phyloP scores from a whole-genome alignment of 352 stramenopile species.

The Halophytophthora batemanensis region DNA sequence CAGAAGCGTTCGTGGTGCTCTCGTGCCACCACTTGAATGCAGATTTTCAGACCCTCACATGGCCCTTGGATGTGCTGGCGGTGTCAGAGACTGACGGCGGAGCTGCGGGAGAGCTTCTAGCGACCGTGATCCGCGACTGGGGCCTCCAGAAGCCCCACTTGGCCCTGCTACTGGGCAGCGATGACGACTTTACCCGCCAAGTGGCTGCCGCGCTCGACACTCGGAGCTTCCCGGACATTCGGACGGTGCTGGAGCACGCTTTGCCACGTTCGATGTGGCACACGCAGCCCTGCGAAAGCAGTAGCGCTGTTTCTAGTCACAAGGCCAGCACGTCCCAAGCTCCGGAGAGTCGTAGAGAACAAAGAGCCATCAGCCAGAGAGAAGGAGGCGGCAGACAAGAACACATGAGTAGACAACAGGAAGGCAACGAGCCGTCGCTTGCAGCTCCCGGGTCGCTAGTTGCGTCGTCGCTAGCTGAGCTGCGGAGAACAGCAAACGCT shows the following conservation, averaged over 20 bases:
- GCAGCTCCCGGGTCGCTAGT: neutral
- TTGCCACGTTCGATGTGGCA: neutral
- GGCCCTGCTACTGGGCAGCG: constrained; percentile 13
- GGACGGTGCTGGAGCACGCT: constrained; percentile 8
- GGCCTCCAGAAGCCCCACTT: constrained; percentile 15
- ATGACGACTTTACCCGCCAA: constrained; percentile 6
- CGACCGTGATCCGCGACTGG: constrained; percentile 13
- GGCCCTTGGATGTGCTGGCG: constrained; percentile 27
- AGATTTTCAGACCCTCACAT: constrained; percentile 23
- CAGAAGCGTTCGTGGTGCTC: constrained; percentile 17
- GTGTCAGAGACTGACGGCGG: neutral
- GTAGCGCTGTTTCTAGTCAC: too few relatives aligned
- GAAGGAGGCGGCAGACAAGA: neutral
- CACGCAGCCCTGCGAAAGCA: too few relatives aligned
- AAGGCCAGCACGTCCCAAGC: too few relatives aligned
- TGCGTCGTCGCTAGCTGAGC: neutral
- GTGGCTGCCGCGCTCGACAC: neutral
- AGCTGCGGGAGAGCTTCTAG: constrained; percentile 2
- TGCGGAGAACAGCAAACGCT: neutral
- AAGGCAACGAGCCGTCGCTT: neutral
- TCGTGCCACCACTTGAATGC: constrained; percentile 27
- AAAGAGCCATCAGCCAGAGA: too few relatives aligned
- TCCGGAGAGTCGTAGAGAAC: too few relatives aligned
- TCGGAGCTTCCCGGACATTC: constrained; percentile 19
- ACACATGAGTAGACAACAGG: neutral